Conservation (phyloP, 2,329 filamentous ascomycete genomes). For the Ceratocystis huliohia region DNA sequence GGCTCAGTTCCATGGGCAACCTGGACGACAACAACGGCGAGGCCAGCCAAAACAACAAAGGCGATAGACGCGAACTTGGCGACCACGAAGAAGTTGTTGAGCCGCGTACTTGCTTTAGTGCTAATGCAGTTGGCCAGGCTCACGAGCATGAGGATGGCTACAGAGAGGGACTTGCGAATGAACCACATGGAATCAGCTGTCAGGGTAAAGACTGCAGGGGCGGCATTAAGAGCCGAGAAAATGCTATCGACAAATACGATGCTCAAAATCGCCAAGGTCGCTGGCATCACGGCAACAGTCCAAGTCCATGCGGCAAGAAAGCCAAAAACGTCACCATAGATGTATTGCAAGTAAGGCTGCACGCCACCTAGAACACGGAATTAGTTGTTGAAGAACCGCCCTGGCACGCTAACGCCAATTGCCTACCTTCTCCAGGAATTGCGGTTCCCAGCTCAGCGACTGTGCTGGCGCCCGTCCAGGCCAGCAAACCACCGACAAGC, state of each 20-base stretch:
- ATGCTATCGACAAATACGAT: conserved; percentile 52
- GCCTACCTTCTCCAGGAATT: conserved; percentile 45
- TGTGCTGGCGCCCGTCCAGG: conserved; percentile 51
- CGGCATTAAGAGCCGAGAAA: conserved; percentile 39
- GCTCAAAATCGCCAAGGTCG: conserved; percentile 49
- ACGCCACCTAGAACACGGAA: conserved; percentile 36
- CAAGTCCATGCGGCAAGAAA: conserved; percentile 54
- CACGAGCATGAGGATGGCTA: conserved; percentile 36
- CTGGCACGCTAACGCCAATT: neutral
- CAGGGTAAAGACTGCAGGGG: conserved; percentile 29
- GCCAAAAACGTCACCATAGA: conserved; percentile 49
- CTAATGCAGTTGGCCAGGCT: conserved; percentile 43
- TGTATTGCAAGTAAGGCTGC: conserved; percentile 48
- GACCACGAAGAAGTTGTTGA: conserved; percentile 44
- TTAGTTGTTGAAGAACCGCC: neutral
- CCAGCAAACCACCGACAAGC: conserved; percentile 48
- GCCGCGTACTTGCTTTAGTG: conserved; percentile 41
- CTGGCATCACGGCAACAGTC: conserved; percentile 52
- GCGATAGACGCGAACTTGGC: conserved; percentile 41
- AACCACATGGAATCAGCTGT: conserved; percentile 23
- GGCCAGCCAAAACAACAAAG: conserved; percentile 37
- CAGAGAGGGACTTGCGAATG: conserved; percentile 39
- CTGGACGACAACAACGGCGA: conserved; percentile 34
- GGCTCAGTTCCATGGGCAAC: conserved; percentile 29
- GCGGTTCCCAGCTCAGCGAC: conserved; percentile 52